phyloP scores from a whole-genome alignment of 305 asterid genomes.

The Withania somnifera region DNA sequence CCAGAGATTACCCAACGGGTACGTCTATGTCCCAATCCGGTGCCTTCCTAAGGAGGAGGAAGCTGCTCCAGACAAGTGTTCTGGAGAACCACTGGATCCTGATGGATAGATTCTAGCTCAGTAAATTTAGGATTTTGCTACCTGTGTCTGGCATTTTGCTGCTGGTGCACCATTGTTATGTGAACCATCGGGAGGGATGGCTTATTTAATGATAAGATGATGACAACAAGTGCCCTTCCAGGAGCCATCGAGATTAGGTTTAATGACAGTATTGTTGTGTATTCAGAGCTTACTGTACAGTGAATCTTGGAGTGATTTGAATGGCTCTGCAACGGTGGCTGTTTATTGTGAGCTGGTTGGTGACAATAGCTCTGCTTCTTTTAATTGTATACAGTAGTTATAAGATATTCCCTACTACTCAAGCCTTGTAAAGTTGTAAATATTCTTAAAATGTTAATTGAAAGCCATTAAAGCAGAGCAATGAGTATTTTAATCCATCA shows the following conservation, averaged over 20 bases:
- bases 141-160: background rate
- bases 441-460: conserved; percentile 23
- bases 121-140: background rate
- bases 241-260: background rate
- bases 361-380: conserved; percentile 38
- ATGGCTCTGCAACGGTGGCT: background rate
- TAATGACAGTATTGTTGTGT: conserved; percentile 32
- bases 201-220: conserved; percentile 12
- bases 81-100: conserved; percentile 34
- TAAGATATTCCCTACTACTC: conserved; percentile 23
- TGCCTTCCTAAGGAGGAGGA: conserved; percentile 70
- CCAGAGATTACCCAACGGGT: conserved; percentile 82
- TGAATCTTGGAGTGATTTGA: conserved; percentile 14
- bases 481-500: background rate
- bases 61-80: conserved; percentile 31
- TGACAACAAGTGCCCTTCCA: background rate
- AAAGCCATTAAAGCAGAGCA: conserved; percentile 20
- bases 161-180: background rate
- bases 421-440: conserved; percentile 68
- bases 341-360: conserved; percentile 18
- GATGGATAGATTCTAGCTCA: conserved; percentile 20
- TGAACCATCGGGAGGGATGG: conserved; percentile 2
- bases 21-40: conserved; percentile 70
- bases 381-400: conserved; percentile 48
- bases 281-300: conserved; percentile 29